Evolutionary conservation across 257 asterid species (phyloP), one percentile per base, ranked within the genome.

Genomic region (Penstemon eatonii): DNA sequence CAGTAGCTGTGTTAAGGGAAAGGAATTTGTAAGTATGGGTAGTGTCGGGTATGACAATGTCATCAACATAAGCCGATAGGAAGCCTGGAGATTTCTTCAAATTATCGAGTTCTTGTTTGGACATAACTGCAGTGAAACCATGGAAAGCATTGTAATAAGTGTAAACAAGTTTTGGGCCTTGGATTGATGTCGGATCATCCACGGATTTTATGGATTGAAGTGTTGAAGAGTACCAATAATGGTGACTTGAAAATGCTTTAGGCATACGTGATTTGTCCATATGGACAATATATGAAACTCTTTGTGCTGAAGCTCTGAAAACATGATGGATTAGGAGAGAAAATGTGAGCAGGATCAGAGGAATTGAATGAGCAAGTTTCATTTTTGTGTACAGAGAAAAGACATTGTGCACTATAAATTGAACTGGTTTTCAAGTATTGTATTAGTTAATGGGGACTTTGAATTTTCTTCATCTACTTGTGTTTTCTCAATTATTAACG

Each of bases 211-310:
- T 37, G 13, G 78, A 77, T 49, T 63, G 64, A 4, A 77, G 69
- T 18, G 61, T 54, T 61, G 81, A 72, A 8, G 78, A 68, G 56
- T 77, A 77, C 78, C 81, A 72, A 11, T 63, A 63, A 51, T 68
- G 65, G 75, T 77, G 81, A n/a, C 9, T 63, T 64, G 81, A 68
- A 44, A 68, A 77, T 25, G 78, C 70, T 11, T 63, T 77, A 3
- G 82, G 82, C 82, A 77, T 77, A 51, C 57, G 58, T 51, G 69
- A 49, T 64, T 77, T 73, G 78, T 77, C 78, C 82, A 77, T 77
- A 60, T 73, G 82, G 69, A 77, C 66, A 45, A 77, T 68, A 25
- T 63, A 77, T 18, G 65, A 19, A 0, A 63, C 56, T 64, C 82
- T 73, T 39, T 71, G 5, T 8, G 75, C 67, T 13, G 54, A 61